phyloP scores from a whole-genome alignment of 2,329 filamentous ascomycete genomes.

The Aquanectria penicillioides region DNA sequence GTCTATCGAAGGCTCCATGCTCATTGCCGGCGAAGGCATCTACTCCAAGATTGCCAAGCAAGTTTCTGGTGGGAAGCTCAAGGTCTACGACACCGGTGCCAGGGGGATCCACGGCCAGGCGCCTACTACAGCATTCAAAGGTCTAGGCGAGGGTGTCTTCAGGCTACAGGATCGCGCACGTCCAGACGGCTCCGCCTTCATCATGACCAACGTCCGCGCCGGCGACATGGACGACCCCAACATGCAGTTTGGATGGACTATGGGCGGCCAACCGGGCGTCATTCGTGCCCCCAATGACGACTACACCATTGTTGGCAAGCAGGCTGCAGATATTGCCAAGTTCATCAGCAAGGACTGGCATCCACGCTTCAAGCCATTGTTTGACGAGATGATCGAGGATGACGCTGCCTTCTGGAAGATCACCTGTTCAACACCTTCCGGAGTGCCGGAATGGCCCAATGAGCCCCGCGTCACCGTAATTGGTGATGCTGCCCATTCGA shows the following conservation, averaged over 20 bases:
- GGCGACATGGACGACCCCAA: conserved; percentile 67
- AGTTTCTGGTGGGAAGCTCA: conserved; percentile 65
- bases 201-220: conserved; percentile 72
- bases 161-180: conserved; percentile 59
- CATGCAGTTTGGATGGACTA: conserved; percentile 71
- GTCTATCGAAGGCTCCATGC: conserved; percentile 66
- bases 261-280: conserved; percentile 66
- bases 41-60: conserved; percentile 69
- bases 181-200: conserved; percentile 57
- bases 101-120: conserved; percentile 74
- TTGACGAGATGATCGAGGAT: conserved; percentile 65
- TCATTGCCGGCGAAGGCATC: conserved; percentile 71
- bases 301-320: conserved; percentile 64
- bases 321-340: conserved; percentile 68
- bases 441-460: conserved; percentile 69
- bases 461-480: conserved; percentile 67
- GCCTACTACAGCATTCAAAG: conserved; percentile 68
- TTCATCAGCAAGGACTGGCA: conserved; percentile 65
- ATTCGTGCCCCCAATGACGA: conserved; percentile 69
- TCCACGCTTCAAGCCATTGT: conserved; percentile 62
- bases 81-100: conserved; percentile 71
- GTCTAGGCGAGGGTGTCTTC: conserved; percentile 72
- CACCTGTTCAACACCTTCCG: conserved; percentile 67
- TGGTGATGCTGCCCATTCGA: conserved; percentile 66
- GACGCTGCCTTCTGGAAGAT: conserved; percentile 76